These are phyloP conservation scores for Dalechampia spathulata DNA, from an alignment of 441 rosid species.

Conservation along the genomic window DNA sequence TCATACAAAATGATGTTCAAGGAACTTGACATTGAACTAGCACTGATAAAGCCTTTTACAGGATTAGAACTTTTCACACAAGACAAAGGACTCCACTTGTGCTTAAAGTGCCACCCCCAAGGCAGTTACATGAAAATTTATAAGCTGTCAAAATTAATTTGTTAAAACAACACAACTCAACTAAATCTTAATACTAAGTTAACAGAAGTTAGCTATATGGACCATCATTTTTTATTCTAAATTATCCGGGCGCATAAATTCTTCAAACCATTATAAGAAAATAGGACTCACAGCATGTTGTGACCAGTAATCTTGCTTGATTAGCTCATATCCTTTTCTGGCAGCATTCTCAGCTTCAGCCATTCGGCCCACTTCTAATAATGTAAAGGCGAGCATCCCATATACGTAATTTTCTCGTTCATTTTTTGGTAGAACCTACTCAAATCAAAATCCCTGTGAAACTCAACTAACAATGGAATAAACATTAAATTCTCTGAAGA, in stretches of 20 bases:
- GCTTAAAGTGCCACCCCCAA: no score
- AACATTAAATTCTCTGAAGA: not conserved
- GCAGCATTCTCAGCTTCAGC: slow-evolving; percentile 79
- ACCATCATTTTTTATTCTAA: no score
- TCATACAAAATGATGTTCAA: not conserved
- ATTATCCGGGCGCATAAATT: no score
- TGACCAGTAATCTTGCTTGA: slow-evolving; percentile 66
- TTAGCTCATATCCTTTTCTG: slow-evolving; percentile 61
- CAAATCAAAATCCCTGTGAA: slow-evolving; percentile 12
- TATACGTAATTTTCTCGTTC: slow-evolving; percentile 57
- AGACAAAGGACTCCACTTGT: no score
- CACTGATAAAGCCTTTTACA: not conserved
- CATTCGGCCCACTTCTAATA: slow-evolving; percentile 76
- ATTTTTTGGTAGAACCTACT: slow-evolving; percentile 59
- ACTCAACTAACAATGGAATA: not conserved
- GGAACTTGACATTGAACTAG: not conserved
- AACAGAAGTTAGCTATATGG: no score
- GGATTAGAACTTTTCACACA: not conserved
- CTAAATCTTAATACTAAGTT: no score
- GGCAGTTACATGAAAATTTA: no score
- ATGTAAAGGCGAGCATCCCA: slow-evolving; percentile 81
- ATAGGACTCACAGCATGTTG: slow-evolving; percentile 72
- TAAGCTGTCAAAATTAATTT: not conserved
- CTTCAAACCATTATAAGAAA: not conserved
- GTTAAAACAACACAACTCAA: not conserved